These are phyloP conservation scores for Candida vaughaniae DNA, from an alignment of 805 yeast species.

Conservation along the genomic window DNA sequence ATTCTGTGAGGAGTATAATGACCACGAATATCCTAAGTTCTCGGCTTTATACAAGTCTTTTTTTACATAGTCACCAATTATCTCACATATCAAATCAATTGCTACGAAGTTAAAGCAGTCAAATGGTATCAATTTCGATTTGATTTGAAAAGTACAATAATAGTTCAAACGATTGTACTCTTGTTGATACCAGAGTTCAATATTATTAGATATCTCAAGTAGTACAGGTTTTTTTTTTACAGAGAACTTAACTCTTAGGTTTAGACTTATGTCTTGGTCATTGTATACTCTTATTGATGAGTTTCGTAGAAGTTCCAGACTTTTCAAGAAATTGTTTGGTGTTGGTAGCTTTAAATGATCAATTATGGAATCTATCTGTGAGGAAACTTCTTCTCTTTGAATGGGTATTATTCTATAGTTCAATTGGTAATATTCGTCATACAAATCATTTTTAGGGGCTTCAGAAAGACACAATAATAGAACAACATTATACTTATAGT, in stretches of 20 bases:
- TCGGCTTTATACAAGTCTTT: slow-evolving; percentile 52
- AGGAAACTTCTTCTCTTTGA: not conserved
- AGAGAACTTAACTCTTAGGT: slow-evolving; percentile 22
- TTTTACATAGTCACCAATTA: slow-evolving; percentile 42
- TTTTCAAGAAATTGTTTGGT: slow-evolving; percentile 2
- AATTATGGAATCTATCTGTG: not conserved
- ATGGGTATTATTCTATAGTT: not conserved
- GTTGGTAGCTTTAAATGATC: not conserved
- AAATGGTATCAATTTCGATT: slow-evolving; percentile 25
- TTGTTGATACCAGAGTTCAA: slow-evolving; percentile 54
- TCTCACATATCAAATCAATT: slow-evolving; percentile 53
- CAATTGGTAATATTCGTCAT: not conserved
- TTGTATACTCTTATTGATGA: slow-evolving; percentile 35
- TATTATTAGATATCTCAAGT: slow-evolving; percentile 26
- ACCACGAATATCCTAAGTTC: slow-evolving; percentile 57
- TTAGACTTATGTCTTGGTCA: slow-evolving; percentile 21
- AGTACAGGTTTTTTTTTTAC: slow-evolving; percentile 34
- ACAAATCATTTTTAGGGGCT: not conserved
- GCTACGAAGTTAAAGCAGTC: slow-evolving; percentile 42
- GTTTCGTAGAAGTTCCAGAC: slow-evolving; percentile 18
- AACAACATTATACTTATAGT: slow-evolving; percentile 11
- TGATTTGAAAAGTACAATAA: slow-evolving; percentile 47
- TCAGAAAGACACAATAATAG: not conserved
- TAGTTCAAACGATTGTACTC: slow-evolving; percentile 31
- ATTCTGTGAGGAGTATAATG: slow-evolving; percentile 50